Base-by-base conservation (phyloP, 148 eudicot genomes). In the Fagopyrum homotropicum region DNA sequence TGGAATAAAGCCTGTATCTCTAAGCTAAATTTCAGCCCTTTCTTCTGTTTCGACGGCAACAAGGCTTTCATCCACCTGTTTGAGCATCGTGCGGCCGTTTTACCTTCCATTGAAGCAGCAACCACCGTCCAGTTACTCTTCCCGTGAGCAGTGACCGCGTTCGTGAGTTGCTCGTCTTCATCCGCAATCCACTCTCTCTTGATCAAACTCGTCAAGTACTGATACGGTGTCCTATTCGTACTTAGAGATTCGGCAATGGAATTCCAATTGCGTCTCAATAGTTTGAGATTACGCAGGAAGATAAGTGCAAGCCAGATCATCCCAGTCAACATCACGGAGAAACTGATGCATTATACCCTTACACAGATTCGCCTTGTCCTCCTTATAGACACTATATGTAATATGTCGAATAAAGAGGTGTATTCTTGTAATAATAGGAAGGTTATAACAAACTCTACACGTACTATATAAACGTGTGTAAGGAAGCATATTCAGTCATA, bases 61-160 rank as follows among this genome's bases (percentile, higher is more conserved):
- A 94, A 84, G 30, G 96, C 74, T 82, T 94, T 91, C 50, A 74
- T 72, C 98, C 98, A 94, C 84, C 98, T 91, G 77, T 94, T 91
- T 76, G 97, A 89, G 85, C 98, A 94, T 69, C 91, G 98, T 75
- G 97, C 80, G 78, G 91, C 98, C 51, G 96, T 86, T 70, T 97
- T 80, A 77, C 98, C 98, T 81, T 89, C 96, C 72, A 94, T 69
- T 15, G 66, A 60, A 78, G 89, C 85, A 70, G 98, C 97, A 81
- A 94, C 96, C 52, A 64, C 77, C 80, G 90, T 90, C 98, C 98
- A 94, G 75, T 88, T 85, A 74, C 91, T 87, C 84, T 91, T 92
- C 22, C 98, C 98, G 74, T 74, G 91, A 75, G 82, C 75, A 76
- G 83, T 91, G 17, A 94, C 97, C 78, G 98, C 98, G 80, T 81